phyloP scores from a whole-genome alignment of 306 rosid genomes.

The Lathyrus sativus region DNA sequence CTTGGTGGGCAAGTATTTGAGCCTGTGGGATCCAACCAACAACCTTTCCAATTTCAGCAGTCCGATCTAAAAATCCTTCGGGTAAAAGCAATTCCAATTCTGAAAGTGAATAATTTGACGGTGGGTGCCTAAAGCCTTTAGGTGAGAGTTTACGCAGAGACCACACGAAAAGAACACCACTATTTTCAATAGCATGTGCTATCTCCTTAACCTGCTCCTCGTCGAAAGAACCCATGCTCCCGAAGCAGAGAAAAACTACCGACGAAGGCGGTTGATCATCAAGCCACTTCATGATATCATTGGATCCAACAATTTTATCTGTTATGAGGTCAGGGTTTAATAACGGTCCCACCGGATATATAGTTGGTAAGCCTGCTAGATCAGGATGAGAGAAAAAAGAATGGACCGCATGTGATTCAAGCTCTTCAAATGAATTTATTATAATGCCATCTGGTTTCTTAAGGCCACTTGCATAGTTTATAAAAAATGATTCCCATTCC shows the following conservation, averaged over 20 bases:
- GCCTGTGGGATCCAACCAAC: too few species aligned
- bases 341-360: not conserved
- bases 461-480: not conserved
- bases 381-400: not conserved
- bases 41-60: too few species aligned
- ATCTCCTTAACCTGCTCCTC: not conserved
- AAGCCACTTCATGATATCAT: not conserved
- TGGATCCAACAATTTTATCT: not conserved
- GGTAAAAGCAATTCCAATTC: not conserved
- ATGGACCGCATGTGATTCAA: not conserved
- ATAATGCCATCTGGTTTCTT: not conserved
- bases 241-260: not conserved
- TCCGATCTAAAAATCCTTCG: too few species aligned
- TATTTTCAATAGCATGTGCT: not conserved
- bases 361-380: not conserved
- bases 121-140: not conserved
- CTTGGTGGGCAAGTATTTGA: too few species aligned
- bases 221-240: not conserved
- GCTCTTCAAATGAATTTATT: not conserved
- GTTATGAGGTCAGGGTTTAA: not conserved
- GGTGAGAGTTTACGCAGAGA: not conserved
- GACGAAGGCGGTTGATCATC: not conserved
- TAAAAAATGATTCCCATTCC: not conserved
- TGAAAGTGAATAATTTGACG: not conserved
- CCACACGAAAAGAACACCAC: not conserved